Conservation (phyloP, 805 yeast species). For the Alloascoidea hylecoeti region DNA sequence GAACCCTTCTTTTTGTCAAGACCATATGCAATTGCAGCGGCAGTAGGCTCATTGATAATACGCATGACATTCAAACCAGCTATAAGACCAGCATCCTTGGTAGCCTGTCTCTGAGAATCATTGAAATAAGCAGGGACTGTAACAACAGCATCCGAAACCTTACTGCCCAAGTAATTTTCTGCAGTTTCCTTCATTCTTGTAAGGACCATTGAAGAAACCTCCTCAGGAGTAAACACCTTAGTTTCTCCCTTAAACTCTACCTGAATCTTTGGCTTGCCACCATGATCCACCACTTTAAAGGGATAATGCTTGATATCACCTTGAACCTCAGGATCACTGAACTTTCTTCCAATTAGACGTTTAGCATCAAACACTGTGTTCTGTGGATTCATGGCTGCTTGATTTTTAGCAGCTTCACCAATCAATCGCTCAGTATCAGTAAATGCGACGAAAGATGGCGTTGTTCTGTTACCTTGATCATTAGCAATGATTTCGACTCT, state of each 20-base stretch:
- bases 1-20: conserved; percentile 48
- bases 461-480: conserved; percentile 97
- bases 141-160: conserved; percentile 83
- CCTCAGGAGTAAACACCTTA: conserved; percentile 85
- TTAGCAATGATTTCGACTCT: conserved; percentile 92
- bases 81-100: conserved; percentile 94
- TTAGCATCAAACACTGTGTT: conserved; percentile 94
- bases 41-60: conserved; percentile 95
- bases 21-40: conserved; percentile 99
- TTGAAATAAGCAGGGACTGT: conserved; percentile 97
- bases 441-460: conserved; percentile 94
- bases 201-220: conserved; percentile 84
- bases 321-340: conserved; percentile 64
- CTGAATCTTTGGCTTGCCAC: conserved; percentile 77
- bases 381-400: conserved; percentile 90
- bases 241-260: conserved; percentile 84
- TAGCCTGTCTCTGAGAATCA: conserved; percentile 96
- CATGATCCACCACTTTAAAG: conserved; percentile 60
- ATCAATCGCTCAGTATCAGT: conserved; percentile 90
- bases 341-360: conserved; percentile 83
- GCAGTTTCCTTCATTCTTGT: conserved; percentile 90
- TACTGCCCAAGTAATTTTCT: conserved; percentile 75
- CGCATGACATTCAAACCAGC: conserved; percentile 92
- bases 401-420: conserved; percentile 98
- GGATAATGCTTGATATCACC: conserved; percentile 83